These are phyloP conservation scores for Nakaseomyces uthaithaninus DNA, from an alignment of 1,139 yeast genomes.

Conservation along the genomic window DNA sequence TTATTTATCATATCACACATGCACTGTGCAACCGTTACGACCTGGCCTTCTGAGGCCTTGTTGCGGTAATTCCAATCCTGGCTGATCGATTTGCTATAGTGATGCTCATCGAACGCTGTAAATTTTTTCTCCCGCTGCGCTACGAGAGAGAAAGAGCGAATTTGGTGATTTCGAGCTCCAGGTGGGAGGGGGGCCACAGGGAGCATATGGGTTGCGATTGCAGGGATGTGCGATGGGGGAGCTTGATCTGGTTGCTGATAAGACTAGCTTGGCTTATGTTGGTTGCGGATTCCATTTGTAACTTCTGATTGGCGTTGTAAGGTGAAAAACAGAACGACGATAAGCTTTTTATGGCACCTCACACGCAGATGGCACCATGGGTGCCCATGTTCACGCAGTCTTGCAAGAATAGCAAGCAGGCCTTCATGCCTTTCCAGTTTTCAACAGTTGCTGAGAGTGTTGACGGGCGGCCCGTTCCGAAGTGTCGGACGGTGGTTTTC, in stretches of 20 bases:
- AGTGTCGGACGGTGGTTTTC: slow-evolving; percentile 57
- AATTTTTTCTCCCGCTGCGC: not conserved
- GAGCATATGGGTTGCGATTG: no score
- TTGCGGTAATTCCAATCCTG: no score
- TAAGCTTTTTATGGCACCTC: not conserved
- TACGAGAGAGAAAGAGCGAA: no score
- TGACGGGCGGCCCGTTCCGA: slow-evolving; percentile 42
- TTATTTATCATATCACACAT: no score
- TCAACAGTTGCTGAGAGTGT: slow-evolving; percentile 49
- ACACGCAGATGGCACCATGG: slow-evolving; percentile 59
- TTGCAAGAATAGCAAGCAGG: slow-evolving; percentile 38
- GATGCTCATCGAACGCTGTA: not conserved
- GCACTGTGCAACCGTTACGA: no score
- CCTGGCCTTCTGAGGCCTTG: no score
- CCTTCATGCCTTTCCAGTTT: slow-evolving; percentile 55
- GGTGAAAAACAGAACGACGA: not conserved
- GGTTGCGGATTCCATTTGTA: no score
- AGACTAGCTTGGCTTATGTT: no score
- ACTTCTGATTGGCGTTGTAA: not conserved
- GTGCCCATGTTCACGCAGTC: slow-evolving; percentile 50
- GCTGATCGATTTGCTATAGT: not conserved
- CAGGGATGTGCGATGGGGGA: no score
- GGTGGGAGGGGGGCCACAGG: no score
- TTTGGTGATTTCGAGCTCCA: no score
- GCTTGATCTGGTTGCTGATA: no score